Base-by-base conservation (phyloP, 2,329 filamentous ascomycete genomes). In the Tympanopsis confertula region DNA sequence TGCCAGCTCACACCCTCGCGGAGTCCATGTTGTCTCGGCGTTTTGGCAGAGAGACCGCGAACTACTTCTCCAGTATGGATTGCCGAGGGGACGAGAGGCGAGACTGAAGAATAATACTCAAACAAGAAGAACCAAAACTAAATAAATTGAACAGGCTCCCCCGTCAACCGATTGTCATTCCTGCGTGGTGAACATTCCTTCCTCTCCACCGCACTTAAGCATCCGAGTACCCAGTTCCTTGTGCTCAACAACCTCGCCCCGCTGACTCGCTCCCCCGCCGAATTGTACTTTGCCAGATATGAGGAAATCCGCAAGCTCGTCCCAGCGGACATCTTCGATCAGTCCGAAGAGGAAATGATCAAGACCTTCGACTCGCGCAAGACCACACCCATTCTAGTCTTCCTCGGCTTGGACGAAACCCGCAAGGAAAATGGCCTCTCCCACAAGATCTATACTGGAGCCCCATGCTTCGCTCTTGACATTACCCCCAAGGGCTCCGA, bases 381-480 rank as follows among this genome's bases (percentile, higher is more conserved):
- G 38, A 75, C 75, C 13, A 59, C 66, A 15, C 81, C 87, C 3
- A 71, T 86, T 44, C 66, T 95, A 37, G 67, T 96, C 38, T 95
- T 96, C 54, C 63, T 96, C 19, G 89, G 89, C 0, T 59, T 95
- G 35, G 78, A 94, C 47, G 86, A 94, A 54, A 60, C 57, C 35
- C 57, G 56, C 19, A 63, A 56, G 33, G 51, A 56, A 14, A 49
- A 52, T 20, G 70, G 63, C 1, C 71, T 82, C 37, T 52, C 66
- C 41, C 82, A 80, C 51, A 78, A 76, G 42, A 75, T 76, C 35
- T 93, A 94, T 54, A 72, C 67, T 22, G 91, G 89, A 3, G 69
- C 71, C 36, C 88, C 91, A 2, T 93, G 79, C 61, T 98, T 96
- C 54, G 89, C 88, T 2, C 58, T 98, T 12, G 91, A 96, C 54